Percentiles rank a stretch among this genome's conserved stretches.
phyloP scores from a whole-genome alignment of 345 rosid genomes.

The Populus simonii region DNA sequence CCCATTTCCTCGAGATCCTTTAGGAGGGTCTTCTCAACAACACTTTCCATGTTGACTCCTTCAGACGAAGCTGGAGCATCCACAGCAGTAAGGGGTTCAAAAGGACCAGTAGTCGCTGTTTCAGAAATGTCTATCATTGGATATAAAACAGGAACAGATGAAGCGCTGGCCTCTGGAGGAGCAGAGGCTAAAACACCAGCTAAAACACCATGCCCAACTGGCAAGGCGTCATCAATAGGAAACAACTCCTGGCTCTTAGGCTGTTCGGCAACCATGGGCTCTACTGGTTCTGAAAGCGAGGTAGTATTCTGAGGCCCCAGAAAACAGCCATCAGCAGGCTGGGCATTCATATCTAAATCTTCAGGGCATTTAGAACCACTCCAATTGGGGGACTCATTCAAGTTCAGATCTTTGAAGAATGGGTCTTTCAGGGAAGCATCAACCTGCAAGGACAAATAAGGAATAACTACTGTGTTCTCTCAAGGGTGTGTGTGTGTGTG shows the following conservation, averaged over 20 bases:
- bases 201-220: slow-evolving; percentile 31
- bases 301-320: slow-evolving; percentile 15
- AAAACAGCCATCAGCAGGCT: slow-evolving; percentile 30
- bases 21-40: slow-evolving; percentile 51
- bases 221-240: slow-evolving; percentile 36
- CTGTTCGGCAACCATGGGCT: slow-evolving; percentile 27
- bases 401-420: slow-evolving; percentile 44
- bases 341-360: slow-evolving; percentile 34
- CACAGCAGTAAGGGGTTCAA: slow-evolving; percentile 2
- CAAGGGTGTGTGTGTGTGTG: background rate
- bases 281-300: slow-evolving; percentile 10
- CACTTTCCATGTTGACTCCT: slow-evolving; percentile 18
- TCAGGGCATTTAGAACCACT: slow-evolving; percentile 20
- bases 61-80: slow-evolving; percentile 8
- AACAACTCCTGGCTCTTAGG: slow-evolving; percentile 33
- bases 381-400: slow-evolving; percentile 60
- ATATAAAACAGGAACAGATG: slow-evolving; percentile 33
- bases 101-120: slow-evolving; percentile 18
- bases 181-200: slow-evolving; percentile 27
- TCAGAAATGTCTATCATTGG: slow-evolving; percentile 51
- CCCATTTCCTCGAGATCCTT: slow-evolving; percentile 94
- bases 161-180: slow-evolving; percentile 12
- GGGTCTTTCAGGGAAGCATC: slow-evolving; percentile 46
- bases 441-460: slow-evolving; percentile 41
- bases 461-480: background rate